These are phyloP conservation scores for Aspergillus brunneoviolaceus DNA, from an alignment of 2,329 filamentous ascomycete species.

Conservation along the genomic window DNA sequence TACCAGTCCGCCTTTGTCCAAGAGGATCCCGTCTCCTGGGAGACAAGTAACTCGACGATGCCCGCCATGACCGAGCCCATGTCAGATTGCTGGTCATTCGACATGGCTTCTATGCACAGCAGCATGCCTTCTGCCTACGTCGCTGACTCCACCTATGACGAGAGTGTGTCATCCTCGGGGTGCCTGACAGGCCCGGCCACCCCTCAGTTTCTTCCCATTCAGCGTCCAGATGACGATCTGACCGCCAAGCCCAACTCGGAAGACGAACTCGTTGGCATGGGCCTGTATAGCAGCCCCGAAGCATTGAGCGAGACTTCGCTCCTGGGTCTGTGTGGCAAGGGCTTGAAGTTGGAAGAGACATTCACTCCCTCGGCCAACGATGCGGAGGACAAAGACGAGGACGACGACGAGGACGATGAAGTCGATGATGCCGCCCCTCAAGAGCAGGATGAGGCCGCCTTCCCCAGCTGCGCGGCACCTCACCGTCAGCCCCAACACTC, in stretches of 20 bases:
- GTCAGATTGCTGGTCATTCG: conserved; percentile 33
- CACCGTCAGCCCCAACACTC: not conserved
- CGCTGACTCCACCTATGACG: conserved; percentile 30
- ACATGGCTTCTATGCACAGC: conserved; percentile 35
- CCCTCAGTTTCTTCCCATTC: conserved; percentile 40
- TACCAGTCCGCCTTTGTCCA: conserved; percentile 28
- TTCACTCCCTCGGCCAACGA: conserved; percentile 65
- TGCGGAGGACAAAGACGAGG: conserved; percentile 57
- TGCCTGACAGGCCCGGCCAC: conserved; percentile 38
- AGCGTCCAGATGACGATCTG: conserved; percentile 40
- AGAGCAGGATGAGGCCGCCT: conserved; percentile 15
- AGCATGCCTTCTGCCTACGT: conserved; percentile 33
- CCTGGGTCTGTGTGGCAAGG: conserved; percentile 63
- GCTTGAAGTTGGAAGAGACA: conserved; percentile 77
- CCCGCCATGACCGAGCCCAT: conserved; percentile 25
- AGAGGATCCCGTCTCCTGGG: conserved; percentile 30
- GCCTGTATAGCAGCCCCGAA: conserved; percentile 73
- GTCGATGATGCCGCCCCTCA: conserved; percentile 31
- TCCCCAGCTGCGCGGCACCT: not conserved
- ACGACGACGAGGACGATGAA: conserved; percentile 47
- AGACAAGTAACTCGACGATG: conserved; percentile 17
- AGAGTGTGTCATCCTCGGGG: conserved; percentile 37
- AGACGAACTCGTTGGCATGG: conserved; percentile 78
- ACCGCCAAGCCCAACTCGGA: conserved; percentile 59
- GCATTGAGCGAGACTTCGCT: conserved; percentile 58